These are phyloP conservation scores for Mucor indicus DNA, from an alignment of 371 early-diverging fungal species.

Conservation along the genomic window DNA sequence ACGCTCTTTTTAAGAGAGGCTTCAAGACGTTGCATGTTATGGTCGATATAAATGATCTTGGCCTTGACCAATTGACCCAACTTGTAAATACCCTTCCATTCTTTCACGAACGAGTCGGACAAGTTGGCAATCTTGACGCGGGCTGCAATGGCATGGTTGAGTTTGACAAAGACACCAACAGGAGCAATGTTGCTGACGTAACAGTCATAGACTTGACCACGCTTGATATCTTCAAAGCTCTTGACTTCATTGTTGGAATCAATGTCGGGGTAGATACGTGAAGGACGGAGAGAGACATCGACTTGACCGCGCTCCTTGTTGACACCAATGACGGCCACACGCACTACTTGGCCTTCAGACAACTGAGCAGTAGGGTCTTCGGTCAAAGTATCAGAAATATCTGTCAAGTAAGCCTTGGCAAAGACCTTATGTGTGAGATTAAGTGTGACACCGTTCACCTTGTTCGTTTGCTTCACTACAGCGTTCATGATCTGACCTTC, in stretches of 20 bases:
- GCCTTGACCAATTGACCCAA: conserved; percentile 76
- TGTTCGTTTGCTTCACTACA: conserved; percentile 43
- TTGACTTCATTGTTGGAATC: conserved; percentile 46
- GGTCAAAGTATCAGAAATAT: conserved; percentile 56
- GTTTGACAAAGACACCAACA: conserved; percentile 74
- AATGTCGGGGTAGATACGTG: conserved; percentile 34
- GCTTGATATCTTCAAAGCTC: conserved; percentile 41
- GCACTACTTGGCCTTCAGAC: conserved; percentile 49
- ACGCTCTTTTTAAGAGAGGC: conserved; percentile 57
- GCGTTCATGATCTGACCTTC: conserved; percentile 54
- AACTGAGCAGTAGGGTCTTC: conserved; percentile 50
- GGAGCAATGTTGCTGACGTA: conserved; percentile 72
- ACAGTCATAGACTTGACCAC: conserved; percentile 64
- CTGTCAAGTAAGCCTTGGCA: conserved; percentile 63
- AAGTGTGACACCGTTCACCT: conserved; percentile 45
- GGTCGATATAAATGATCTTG: conserved; percentile 66
- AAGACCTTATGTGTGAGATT: conserved; percentile 48
- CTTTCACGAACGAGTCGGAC: conserved; percentile 82
- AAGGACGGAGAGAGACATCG: conserved; percentile 65
- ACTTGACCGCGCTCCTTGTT: conserved; percentile 51
- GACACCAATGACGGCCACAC: conserved; percentile 48
- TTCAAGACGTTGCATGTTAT: conserved; percentile 55
- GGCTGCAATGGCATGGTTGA: conserved; percentile 63
- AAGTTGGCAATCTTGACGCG: conserved; percentile 86
- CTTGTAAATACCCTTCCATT: conserved; percentile 71